Evolutionary conservation across 495 filamentous ascomycete genomes (phyloP).

Genomic region (Lasiosphaeriaceae sp.): DNA sequence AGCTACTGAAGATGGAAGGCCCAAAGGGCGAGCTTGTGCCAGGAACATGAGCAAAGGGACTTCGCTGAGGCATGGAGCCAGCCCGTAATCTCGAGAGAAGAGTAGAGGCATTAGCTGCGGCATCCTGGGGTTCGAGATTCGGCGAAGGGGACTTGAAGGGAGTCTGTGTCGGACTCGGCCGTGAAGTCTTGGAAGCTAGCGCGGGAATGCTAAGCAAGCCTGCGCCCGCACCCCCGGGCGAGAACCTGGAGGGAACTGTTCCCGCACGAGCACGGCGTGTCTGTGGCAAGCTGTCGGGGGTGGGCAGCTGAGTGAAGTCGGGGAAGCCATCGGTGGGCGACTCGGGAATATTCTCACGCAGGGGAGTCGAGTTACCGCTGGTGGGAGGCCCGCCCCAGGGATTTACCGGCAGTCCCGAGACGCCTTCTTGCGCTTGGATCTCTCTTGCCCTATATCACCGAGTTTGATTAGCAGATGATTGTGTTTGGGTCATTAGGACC

Average conservation of each 20-base stretch:
- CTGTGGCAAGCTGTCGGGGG: slow-evolving; percentile 54
- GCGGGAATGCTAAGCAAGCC: slow-evolving; percentile 59
- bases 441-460: slow-evolving; percentile 69
- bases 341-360: slow-evolving; percentile 96
- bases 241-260: slow-evolving; percentile 94
- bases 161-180: slow-evolving; percentile 85
- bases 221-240: slow-evolving; percentile 58
- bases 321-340: slow-evolving; percentile 96
- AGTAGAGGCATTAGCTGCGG: slow-evolving; percentile 58
- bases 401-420: slow-evolving; percentile 63
- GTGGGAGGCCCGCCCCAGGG: slow-evolving; percentile 90
- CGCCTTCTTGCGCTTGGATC: slow-evolving; percentile 94
- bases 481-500: neutral
- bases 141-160: slow-evolving; percentile 80
- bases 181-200: slow-evolving; percentile 74
- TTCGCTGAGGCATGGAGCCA: slow-evolving; percentile 91
- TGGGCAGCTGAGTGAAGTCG: slow-evolving; percentile 69
- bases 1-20: slow-evolving; percentile 81
- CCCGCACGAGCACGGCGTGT: slow-evolving; percentile 76
- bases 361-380: slow-evolving; percentile 89
- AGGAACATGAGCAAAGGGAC: slow-evolving; percentile 57
- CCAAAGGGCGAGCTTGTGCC: slow-evolving; percentile 69
- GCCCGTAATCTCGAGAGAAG: slow-evolving; percentile 84
- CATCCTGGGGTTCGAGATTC: slow-evolving; percentile 58
- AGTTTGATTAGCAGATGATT: slow-evolving; percentile 8